A percentile compares a stretch with the other conserved stretches of the same genome.
phyloP scores from a whole-genome alignment of 495 filamentous ascomycete species.

The Tuber magnatum region DNA sequence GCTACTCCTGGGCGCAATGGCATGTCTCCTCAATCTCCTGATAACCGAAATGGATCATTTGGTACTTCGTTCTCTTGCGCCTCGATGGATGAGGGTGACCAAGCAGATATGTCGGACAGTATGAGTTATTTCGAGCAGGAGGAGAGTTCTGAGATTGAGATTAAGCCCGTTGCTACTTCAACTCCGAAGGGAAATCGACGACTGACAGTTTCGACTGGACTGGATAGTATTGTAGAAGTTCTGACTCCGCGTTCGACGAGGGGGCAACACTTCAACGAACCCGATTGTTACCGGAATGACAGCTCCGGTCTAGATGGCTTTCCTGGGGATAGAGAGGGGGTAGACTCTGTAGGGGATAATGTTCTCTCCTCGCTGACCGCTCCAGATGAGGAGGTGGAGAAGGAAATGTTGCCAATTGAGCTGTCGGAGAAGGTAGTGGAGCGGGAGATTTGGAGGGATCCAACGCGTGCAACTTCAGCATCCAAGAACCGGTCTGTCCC shows the following conservation, averaged over 20 bases:
- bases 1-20: background rate
- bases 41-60: constrained; percentile 13
- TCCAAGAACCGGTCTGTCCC: constrained; percentile 1
- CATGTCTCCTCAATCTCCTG: constrained; percentile 18
- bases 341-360: background rate
- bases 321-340: constrained; percentile 8
- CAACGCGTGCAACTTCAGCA: background rate
- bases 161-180: constrained; percentile 19
- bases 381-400: background rate
- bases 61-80: constrained; percentile 10
- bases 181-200: constrained; percentile 24
- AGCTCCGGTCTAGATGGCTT: constrained; percentile 11
- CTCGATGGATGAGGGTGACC: constrained; percentile 12
- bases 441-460: background rate
- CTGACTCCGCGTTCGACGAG: constrained; percentile 21
- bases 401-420: background rate
- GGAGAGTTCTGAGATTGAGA: constrained; percentile 30
- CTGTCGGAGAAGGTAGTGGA: background rate
- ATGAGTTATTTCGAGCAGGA: constrained; percentile 14
- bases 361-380: background rate
- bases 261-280: constrained; percentile 13
- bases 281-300: constrained; percentile 9
- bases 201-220: constrained; percentile 17
- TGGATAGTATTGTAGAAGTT: constrained; percentile 33
- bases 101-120: constrained; percentile 3